Base-by-base conservation (phyloP, 495 filamentous ascomycete species). In the Hypoxylon intermedium region DNA sequence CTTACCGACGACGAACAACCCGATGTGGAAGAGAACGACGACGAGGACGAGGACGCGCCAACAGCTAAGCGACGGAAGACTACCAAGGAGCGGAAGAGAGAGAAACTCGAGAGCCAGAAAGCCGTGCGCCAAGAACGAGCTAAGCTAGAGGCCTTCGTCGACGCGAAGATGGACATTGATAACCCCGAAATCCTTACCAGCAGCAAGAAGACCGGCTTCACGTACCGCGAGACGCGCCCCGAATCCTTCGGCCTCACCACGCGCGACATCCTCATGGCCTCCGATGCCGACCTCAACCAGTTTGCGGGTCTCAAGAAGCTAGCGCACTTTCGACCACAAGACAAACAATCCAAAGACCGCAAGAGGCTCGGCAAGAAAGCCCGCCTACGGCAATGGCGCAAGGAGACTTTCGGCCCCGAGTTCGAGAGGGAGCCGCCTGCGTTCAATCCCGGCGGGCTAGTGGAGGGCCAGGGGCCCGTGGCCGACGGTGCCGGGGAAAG, bases 251-350 rank as follows among this genome's bases (percentile, higher is more conserved):
- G 94, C 42, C 81, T 98, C 46, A 93, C 89, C 1, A 82, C 93
- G 1, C 83, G 86, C 41, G 94, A 98, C 72, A 97, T 98, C 57
- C 83, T 98, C 9, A 88, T 96, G 76, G 94, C 94, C 6, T 85
- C 85, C 21, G 94, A 98, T 74, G 77, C 83, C 5, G 89, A 90
- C 52, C 84, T 98, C 49, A 98, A 98, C 75, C 79, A 90, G 63
- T 97, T 89, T 62, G 93, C 88, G 11, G 94, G 94, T 7, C 77
- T 98, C 63, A 98, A 98, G 83, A 97, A 96, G 75, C 82, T 96
- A 56, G 93, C 93, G 9, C 75, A 89, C 18, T 98, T 94, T 78
- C 82, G 94, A 47, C 92, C 97, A 68, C 74, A 77, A 1, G 90
- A 91, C 66, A 93, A 93, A 82, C 97, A 98, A 79, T 77, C 77